A percentile compares a stretch with the other conserved stretches of the same genome.
phyloP scores from a whole-genome alignment of 2,329 filamentous ascomycete genomes.

The Colletotrichum limetticola region DNA sequence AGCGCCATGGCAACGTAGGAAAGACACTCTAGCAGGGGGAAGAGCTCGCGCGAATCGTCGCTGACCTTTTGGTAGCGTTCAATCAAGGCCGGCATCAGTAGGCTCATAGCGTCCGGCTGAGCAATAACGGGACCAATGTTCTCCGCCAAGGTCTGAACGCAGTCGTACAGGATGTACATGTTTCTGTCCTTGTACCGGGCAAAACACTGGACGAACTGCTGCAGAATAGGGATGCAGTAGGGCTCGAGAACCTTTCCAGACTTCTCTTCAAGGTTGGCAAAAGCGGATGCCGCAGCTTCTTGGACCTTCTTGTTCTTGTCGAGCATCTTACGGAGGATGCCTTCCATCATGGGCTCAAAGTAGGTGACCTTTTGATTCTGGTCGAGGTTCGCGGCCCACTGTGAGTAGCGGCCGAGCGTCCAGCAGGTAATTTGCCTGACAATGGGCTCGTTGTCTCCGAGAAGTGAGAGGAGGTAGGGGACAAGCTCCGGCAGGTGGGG shows the following conservation, averaged over 20 bases:
- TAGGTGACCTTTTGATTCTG: conserved; percentile 76
- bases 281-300: conserved; percentile 94
- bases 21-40: conserved; percentile 94
- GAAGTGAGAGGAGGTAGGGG: conserved; percentile 86
- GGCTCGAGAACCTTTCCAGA: conserved; percentile 83
- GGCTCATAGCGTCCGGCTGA: conserved; percentile 80
- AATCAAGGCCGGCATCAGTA: conserved; percentile 94
- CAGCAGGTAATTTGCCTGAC: conserved; percentile 98
- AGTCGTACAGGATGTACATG: conserved; percentile 99
- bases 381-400: conserved; percentile 86
- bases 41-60: conserved; percentile 92
- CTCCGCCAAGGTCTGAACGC: conserved; percentile 95
- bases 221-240: conserved; percentile 90
- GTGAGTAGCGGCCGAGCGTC: conserved; percentile 93
- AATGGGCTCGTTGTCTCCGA: conserved; percentile 87
- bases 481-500: conserved; percentile 92
- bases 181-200: conserved; percentile 97
- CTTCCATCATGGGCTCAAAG: conserved; percentile 98
- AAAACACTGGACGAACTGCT: conserved; percentile 93
- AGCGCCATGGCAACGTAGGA: conserved; percentile 93
- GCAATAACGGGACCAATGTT: conserved; percentile 85
- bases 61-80: conserved; percentile 86
- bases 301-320: conserved; percentile 98
- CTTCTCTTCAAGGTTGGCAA: conserved; percentile 95
- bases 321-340: conserved; percentile 92